phyloP scores from a whole-genome alignment of 371 early-diverging fungal genomes.

The Mortierella sp. region DNA sequence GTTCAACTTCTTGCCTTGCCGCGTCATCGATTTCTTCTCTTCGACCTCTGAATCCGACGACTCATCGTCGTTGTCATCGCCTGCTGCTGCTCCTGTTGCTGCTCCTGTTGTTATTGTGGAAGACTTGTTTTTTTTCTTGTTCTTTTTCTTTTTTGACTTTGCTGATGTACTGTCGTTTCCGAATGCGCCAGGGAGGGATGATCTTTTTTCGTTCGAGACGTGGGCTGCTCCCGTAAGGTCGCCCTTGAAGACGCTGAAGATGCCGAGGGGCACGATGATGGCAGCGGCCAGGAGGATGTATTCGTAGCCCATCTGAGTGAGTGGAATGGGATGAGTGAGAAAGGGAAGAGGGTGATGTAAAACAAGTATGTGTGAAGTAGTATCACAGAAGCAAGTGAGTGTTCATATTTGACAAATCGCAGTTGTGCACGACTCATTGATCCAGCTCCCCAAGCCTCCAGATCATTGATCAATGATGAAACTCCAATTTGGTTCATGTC shows the following conservation, averaged over 20 bases:
- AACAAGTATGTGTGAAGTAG: too few species aligned
- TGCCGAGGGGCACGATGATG: conserved; percentile 40
- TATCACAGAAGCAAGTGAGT: too few species aligned
- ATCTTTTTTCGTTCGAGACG: background rate
- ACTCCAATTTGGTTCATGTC: too few species aligned
- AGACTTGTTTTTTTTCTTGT: conserved; percentile 43
- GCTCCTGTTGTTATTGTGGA: conserved; percentile 1
- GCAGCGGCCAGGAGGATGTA: conserved; percentile 42
- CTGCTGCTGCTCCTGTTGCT: background rate
- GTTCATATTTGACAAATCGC: too few species aligned
- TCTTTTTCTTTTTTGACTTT: conserved; percentile 54
- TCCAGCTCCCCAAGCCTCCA: too few species aligned
- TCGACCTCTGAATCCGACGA: conserved; percentile 41
- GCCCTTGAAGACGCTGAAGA: conserved; percentile 39
- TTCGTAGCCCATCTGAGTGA: conserved; percentile 36
- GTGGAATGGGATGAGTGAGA: background rate
- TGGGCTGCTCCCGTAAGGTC: conserved; percentile 4
- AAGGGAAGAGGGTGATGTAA: background rate
- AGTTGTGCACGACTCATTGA: too few species aligned
- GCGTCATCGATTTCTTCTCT: conserved; percentile 6
- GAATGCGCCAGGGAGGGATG: conserved; percentile 48
- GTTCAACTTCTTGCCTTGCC: background rate
- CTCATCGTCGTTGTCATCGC: conserved; percentile 15
- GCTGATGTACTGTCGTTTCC: conserved; percentile 11
- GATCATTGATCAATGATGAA: too few species aligned